A percentile compares a stretch with the other conserved stretches of the same genome.
These are phyloP conservation scores for Coleophoma cylindrospora DNA, from an alignment of 2,329 filamentous ascomycete genomes.

Conservation along the genomic window DNA sequence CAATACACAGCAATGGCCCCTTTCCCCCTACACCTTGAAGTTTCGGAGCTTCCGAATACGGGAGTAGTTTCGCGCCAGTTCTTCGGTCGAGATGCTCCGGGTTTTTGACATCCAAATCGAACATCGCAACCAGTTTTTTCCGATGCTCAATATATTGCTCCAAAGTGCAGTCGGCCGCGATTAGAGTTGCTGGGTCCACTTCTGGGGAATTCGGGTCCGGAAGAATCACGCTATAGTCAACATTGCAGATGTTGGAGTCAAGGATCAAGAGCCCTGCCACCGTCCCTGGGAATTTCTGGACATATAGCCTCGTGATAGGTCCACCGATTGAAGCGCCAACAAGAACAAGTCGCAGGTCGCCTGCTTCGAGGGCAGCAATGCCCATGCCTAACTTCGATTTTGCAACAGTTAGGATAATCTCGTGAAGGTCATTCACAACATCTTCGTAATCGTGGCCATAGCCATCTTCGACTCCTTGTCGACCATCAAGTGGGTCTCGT, in stretches of 20 bases:
- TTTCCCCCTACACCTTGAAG: constrained; percentile 19
- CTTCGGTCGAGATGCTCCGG: constrained; percentile 24
- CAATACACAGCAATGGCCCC: constrained; percentile 23
- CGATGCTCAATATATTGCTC: constrained; percentile 24
- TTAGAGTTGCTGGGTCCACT: constrained; percentile 16
- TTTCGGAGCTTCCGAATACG: constrained; percentile 21
- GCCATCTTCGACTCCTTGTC: constrained; percentile 15
- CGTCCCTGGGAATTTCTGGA: constrained; percentile 19
- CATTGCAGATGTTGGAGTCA: constrained; percentile 28
- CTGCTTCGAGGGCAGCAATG: constrained; percentile 1
- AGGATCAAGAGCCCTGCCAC: constrained; percentile 25
- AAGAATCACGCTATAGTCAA: constrained; percentile 23
- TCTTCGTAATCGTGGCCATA: constrained; percentile 23
- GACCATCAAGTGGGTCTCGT: constrained; percentile 19
- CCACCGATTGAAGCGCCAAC: constrained; percentile 26
- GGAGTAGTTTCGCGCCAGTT: constrained; percentile 19
- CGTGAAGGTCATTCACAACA: constrained; percentile 23
- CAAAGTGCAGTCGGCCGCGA: constrained; percentile 20
- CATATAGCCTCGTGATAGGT: constrained; percentile 25
- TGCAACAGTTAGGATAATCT: constrained; percentile 19
- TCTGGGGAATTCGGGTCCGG: constrained; percentile 21
- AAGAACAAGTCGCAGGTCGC: constrained; percentile 18
- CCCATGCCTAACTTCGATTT: background rate
- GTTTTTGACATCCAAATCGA: constrained; percentile 24
- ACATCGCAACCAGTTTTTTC: constrained; percentile 19